These are phyloP conservation scores for Colletotrichum shisoi DNA, from an alignment of 2,329 filamentous ascomycete species.

Conservation along the genomic window DNA sequence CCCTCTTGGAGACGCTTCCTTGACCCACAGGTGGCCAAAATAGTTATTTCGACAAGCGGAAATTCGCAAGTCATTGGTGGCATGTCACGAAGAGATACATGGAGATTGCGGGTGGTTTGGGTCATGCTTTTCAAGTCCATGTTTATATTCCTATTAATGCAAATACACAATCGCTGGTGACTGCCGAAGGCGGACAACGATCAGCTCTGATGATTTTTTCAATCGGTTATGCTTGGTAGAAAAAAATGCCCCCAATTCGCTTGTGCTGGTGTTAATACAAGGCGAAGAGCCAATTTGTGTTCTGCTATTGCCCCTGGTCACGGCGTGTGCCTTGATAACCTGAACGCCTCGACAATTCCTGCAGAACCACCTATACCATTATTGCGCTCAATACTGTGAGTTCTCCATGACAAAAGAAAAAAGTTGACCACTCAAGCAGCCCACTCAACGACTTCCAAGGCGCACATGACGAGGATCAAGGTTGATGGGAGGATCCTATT, in stretches of 20 bases:
- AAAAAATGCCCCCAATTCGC: not conserved
- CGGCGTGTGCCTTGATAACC: not conserved
- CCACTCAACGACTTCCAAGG: slow-evolving; percentile 93
- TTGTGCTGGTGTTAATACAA: slow-evolving; percentile 8
- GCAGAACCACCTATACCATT: not conserved
- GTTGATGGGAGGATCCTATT: slow-evolving; percentile 90
- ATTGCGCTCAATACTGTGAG: not conserved
- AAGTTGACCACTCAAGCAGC: slow-evolving; percentile 53
- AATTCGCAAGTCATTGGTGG: no score
- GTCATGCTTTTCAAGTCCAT: not conserved
- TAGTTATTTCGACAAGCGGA: not conserved
- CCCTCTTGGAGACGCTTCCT: no score
- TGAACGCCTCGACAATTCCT: slow-evolving; percentile 9
- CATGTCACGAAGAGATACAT: no score
- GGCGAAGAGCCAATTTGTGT: slow-evolving; percentile 6
- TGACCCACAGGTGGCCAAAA: no score
- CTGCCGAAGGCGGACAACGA: not conserved
- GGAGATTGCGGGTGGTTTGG: not conserved
- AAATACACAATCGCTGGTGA: slow-evolving; percentile 1
- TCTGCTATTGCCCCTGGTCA: slow-evolving; percentile 8
- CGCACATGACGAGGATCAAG: slow-evolving; percentile 86
- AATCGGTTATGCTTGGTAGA: not conserved
- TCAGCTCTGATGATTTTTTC: not conserved
- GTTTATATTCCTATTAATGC: slow-evolving; percentile 1
- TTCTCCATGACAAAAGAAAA: slow-evolving; percentile 16